These are phyloP conservation scores for Fusarium sublunatum DNA, from an alignment of 2,329 filamentous ascomycete genomes.

Conservation along the genomic window DNA sequence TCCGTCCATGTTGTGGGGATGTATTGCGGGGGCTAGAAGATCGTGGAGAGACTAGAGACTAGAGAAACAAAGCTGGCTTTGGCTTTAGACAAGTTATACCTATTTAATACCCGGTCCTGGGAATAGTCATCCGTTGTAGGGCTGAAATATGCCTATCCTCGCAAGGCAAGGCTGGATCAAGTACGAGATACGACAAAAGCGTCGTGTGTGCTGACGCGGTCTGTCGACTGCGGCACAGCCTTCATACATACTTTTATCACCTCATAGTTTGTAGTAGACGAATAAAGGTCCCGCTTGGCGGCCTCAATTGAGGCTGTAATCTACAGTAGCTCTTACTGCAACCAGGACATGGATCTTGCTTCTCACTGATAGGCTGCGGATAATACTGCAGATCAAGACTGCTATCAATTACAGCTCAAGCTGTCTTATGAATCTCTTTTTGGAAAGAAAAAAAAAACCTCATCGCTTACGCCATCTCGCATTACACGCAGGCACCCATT, in stretches of 20 bases:
- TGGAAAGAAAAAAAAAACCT: background rate
- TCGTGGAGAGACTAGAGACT: slow-evolving; percentile 9
- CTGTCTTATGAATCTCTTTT: slow-evolving; percentile 2
- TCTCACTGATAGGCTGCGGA: slow-evolving; percentile 9
- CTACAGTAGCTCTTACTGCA: background rate
- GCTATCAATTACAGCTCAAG: background rate
- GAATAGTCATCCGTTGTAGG: slow-evolving; percentile 11
- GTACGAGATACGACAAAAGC: background rate
- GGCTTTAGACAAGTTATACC: background rate
- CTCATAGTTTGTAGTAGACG: background rate
- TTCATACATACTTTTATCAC: too few species aligned
- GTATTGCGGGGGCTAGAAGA: slow-evolving; percentile 7
- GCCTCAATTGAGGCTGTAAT: slow-evolving; percentile 27
- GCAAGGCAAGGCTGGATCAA: slow-evolving; percentile 10
- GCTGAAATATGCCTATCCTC: slow-evolving; percentile 22
- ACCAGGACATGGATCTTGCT: slow-evolving; percentile 3
- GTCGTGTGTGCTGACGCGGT: slow-evolving; percentile 34
- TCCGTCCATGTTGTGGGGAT: slow-evolving; percentile 46
- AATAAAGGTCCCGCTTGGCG: slow-evolving; percentile 28
- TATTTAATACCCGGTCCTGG: background rate
- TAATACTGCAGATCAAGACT: slow-evolving; percentile 1
- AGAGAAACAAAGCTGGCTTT: background rate
- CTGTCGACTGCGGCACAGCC: slow-evolving; percentile 2
- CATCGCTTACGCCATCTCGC: slow-evolving; percentile 33
- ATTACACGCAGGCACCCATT: background rate